phyloP scores from a whole-genome alignment of 2,329 filamentous ascomycete genomes.

The Fusarium nisikadoi region DNA sequence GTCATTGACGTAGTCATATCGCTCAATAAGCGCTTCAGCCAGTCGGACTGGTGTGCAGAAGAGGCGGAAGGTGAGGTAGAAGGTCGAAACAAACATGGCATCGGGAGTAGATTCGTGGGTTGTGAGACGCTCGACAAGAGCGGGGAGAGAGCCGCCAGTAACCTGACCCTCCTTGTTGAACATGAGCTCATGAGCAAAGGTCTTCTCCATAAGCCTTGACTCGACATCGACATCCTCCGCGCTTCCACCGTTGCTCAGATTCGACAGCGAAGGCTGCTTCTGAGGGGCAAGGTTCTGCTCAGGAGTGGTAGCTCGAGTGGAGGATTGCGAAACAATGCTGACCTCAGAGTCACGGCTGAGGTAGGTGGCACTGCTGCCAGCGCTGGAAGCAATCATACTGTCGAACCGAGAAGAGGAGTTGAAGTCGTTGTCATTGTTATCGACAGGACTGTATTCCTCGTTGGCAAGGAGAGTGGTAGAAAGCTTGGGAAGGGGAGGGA shows the following conservation, averaged over 20 bases:
- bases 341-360: constrained; percentile 83
- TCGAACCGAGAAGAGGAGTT: constrained; percentile 68
- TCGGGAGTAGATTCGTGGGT: constrained; percentile 94
- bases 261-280: constrained; percentile 71
- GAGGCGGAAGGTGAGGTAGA: constrained; percentile 94
- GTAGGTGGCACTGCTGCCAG: constrained; percentile 82
- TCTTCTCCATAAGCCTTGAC: constrained; percentile 87
- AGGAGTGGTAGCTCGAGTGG: constrained; percentile 88
- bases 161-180: constrained; percentile 95
- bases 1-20: constrained; percentile 91
- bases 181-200: constrained; percentile 89
- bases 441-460: constrained; percentile 61
- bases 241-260: constrained; percentile 74
- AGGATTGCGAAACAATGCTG: constrained; percentile 82
- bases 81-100: constrained; percentile 89
- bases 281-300: constrained; percentile 69
- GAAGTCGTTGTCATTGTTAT: constrained; percentile 63
- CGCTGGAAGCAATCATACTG: constrained; percentile 79
- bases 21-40: constrained; percentile 83
- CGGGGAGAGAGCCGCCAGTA: constrained; percentile 89
- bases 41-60: constrained; percentile 86
- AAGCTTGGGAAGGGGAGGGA: constrained; percentile 68
- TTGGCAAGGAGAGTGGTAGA: constrained; percentile 60
- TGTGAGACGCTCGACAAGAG: constrained; percentile 93
- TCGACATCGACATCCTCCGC: constrained; percentile 84